Conservation (phyloP, 2,329 filamentous ascomycete species). For the Xylaria sp. region DNA sequence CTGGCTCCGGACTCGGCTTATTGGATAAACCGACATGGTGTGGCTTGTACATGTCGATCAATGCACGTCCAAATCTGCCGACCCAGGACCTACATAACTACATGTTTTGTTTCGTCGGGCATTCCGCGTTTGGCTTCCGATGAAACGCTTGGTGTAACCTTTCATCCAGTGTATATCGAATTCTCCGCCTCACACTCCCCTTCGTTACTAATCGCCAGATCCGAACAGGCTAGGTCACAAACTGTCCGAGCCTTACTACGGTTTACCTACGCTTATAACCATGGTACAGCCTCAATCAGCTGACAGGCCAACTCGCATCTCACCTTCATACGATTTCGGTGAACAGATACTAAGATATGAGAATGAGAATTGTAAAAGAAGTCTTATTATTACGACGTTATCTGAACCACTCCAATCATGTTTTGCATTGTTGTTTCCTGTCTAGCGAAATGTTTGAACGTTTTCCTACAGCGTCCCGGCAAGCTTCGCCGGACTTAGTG, state of each 20-base stretch:
- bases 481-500: neutral
- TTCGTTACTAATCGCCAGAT: slow-evolving; percentile 24
- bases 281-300: slow-evolving; percentile 13
- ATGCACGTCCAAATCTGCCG: slow-evolving; percentile 22
- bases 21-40: slow-evolving; percentile 2
- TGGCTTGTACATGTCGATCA: slow-evolving; percentile 26
- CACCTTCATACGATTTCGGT: neutral
- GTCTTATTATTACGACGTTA: slow-evolving; percentile 24
- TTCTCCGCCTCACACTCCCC: neutral
- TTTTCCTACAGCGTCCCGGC: neutral
- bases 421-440: neutral
- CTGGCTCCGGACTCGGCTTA: neutral
- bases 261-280: neutral
- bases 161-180: neutral
- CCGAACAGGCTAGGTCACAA: neutral
- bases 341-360: neutral
- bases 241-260: neutral
- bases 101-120: slow-evolving; percentile 18
- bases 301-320: neutral
- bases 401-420: slow-evolving; percentile 15
- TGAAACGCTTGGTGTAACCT: slow-evolving; percentile 10
- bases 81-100: slow-evolving; percentile 16
- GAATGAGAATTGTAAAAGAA: neutral
- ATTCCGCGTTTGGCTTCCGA: slow-evolving; percentile 39
- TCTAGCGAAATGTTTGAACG: neutral